Conservation (phyloP, 345 rosid species). For the Clarkia xantiana region DNA sequence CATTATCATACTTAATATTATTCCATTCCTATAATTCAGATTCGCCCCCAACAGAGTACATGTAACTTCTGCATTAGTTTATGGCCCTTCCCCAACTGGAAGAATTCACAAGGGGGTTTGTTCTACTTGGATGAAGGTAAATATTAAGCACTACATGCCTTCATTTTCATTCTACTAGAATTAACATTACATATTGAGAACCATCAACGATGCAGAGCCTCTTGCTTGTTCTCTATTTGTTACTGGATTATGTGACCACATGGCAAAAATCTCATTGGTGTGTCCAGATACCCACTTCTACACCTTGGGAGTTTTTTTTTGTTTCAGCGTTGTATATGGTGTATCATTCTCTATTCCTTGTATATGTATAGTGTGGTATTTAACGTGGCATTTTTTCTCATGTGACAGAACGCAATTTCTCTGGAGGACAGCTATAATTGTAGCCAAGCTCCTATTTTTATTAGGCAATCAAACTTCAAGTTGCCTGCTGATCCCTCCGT, state of each 20-base stretch:
- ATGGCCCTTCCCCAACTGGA: slow-evolving; percentile 70
- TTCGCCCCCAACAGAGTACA: slow-evolving; percentile 56
- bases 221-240: no score
- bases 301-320: no score
- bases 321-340: no score
- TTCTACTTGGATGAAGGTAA: slow-evolving; percentile 96
- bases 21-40: slow-evolving; percentile 19
- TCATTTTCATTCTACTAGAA: neutral
- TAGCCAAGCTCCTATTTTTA: slow-evolving; percentile 76
- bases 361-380: no score
- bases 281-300: no score
- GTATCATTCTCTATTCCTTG: no score
- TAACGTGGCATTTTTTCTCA: neutral
- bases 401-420: slow-evolving; percentile 47
- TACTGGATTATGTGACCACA: no score
- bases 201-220: no score
- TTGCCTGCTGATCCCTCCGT: slow-evolving; percentile 65
- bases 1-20: neutral
- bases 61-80: slow-evolving; percentile 87
- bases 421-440: slow-evolving; percentile 51
- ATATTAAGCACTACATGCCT: neutral
- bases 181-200: no score
- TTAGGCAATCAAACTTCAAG: slow-evolving; percentile 85
- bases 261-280: no score
- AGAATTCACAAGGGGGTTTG: slow-evolving; percentile 86